These are phyloP conservation scores for Pestalotiopsis sp. DNA, from an alignment of 2,329 filamentous ascomycete species.

Conservation along the genomic window DNA sequence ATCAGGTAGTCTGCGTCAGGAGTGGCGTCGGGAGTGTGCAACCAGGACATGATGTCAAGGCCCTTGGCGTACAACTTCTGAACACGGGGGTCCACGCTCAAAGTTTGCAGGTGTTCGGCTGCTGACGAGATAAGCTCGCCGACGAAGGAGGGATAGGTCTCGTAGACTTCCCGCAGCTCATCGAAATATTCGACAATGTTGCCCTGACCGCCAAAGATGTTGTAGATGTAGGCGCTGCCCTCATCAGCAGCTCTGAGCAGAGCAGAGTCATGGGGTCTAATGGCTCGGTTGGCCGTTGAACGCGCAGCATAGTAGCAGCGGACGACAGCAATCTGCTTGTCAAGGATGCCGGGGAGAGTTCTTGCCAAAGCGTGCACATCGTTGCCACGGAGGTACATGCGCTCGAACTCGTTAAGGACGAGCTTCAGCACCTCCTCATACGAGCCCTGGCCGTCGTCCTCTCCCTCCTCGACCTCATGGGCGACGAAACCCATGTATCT, in stretches of 20 bases:
- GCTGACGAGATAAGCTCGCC: conserved; percentile 81
- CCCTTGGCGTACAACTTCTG: conserved; percentile 98
- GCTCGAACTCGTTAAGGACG: conserved; percentile 93
- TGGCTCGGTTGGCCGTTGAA: conserved; percentile 79
- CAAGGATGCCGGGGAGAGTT: conserved; percentile 82
- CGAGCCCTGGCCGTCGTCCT: conserved; percentile 85
- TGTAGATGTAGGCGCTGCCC: conserved; percentile 83
- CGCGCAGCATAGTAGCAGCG: conserved; percentile 91
- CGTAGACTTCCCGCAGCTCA: conserved; percentile 88
- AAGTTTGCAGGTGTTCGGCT: conserved; percentile 82
- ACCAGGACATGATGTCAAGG: conserved; percentile 92
- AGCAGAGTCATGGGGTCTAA: conserved; percentile 92
- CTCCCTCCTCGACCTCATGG: conserved; percentile 85
- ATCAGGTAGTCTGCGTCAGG: conserved; percentile 94
- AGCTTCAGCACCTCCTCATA: conserved; percentile 93
- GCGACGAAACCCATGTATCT: conserved; percentile 92
- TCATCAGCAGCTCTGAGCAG: conserved; percentile 87
- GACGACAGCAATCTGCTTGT: conserved; percentile 90
- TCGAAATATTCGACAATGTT: conserved; percentile 99
- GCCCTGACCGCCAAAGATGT: conserved; percentile 94
- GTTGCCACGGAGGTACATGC: conserved; percentile 90
- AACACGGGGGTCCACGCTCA: conserved; percentile 81
- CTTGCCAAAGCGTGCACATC: conserved; percentile 92
- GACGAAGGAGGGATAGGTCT: conserved; percentile 88
- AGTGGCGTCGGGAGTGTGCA: conserved; percentile 85